Conservation (phyloP, 805 yeast genomes). For the Ogataea corticis region DNA sequence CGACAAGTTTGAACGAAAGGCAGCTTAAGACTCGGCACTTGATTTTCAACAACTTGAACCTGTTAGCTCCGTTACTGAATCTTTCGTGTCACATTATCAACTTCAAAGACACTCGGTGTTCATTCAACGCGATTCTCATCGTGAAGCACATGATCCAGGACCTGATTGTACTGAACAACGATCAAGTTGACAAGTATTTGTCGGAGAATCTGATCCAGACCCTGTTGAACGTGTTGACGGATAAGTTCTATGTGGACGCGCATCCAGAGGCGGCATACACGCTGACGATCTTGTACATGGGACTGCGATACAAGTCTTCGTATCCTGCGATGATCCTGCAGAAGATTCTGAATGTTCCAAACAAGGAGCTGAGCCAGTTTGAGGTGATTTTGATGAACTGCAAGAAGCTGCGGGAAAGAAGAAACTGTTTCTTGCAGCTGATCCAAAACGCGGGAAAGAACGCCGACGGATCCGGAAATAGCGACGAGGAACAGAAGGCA, state of each 20-base stretch:
- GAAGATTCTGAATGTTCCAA: constrained; percentile 49
- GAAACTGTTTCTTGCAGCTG: constrained; percentile 76
- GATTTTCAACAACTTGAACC: constrained; percentile 60
- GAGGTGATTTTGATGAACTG: constrained; percentile 64
- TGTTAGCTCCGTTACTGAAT: constrained; percentile 76
- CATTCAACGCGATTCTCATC: constrained; percentile 84
- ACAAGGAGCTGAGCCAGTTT: constrained; percentile 60
- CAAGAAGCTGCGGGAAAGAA: constrained; percentile 73
- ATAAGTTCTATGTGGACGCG: constrained; percentile 79
- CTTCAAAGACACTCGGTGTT: constrained; percentile 88
- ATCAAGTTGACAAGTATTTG: constrained; percentile 71
- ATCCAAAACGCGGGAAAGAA: constrained; percentile 55
- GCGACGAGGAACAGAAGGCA: constrained; percentile 37
- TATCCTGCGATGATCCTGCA: constrained; percentile 65
- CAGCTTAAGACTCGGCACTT: constrained; percentile 66
- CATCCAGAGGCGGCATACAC: constrained; percentile 92
- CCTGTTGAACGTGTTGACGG: constrained; percentile 64
- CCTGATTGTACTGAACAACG: constrained; percentile 60
- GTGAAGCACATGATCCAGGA: constrained; percentile 72
- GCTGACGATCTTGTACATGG: constrained; percentile 74
- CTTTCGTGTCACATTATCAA: constrained; percentile 73
- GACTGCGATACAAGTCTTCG: constrained; percentile 66
- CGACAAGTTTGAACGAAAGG: constrained; percentile 47
- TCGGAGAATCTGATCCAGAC: constrained; percentile 69
- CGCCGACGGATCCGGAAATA: constrained; percentile 21